Evolutionary conservation across 345 rosid genomes (phyloP), one percentile per base, ranked within the genome.

Genomic region (Eucalyptus leucophloia): DNA sequence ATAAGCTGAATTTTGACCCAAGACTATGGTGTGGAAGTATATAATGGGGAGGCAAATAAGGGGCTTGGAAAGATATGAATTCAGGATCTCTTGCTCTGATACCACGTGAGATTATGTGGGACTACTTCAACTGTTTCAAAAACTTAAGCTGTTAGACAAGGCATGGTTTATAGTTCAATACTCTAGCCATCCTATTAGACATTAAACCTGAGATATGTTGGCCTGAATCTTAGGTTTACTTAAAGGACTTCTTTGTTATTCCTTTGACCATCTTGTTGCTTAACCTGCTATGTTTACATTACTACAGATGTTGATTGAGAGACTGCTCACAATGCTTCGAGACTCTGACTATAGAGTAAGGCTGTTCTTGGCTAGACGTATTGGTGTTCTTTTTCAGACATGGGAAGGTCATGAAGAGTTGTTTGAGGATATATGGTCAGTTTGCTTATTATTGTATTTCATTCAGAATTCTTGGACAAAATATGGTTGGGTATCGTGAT

Each of bases 401-500:
- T 98, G 99, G 99, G 99, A 98, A 90, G 99, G 99, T 28, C 99
- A 98, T 89, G 95, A 92, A 91, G 99, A 96, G 88, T 95, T 98
- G 89, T 97, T 97, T 89, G 95, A 94, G 91, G 99, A 98, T 94
- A 94, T 96, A 89, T 96, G 97, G 99, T 98, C 90, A 90, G 98
- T 91, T 93, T 42, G 34, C 89, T 42, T 51, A 54, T 17, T 34
- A 54, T 81, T 13, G 49, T 83, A 89, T 58, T 81, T 77, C 14
- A 37, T 77, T 77, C 45, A 77, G 47, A 77, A 77, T 77, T 77
- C 45, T 37, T 77, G 45, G 83, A 37, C 82, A 77, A 77, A 40
- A 77, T 77, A 77, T 77, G 82, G 83, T 12, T 77, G 45, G 83
- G 23, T 37, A 77, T 21, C 1, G 5, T 28, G 2, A 21, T 72